These are phyloP conservation scores for Leptodermis oblonga DNA, from an alignment of 257 asterid genomes.

Conservation along the genomic window DNA sequence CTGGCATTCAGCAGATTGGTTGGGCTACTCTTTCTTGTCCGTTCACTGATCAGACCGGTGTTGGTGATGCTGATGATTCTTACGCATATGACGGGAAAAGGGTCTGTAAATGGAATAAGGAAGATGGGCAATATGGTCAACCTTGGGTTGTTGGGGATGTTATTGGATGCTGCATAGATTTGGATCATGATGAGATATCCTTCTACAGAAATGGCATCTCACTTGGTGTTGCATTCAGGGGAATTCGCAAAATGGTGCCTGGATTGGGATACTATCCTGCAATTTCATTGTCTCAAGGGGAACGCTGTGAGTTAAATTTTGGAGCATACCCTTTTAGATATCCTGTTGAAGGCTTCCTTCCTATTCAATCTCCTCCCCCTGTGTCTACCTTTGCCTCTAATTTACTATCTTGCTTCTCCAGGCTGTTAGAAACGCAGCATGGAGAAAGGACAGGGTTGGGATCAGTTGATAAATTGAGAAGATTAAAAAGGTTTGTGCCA, in stretches of 20 bases:
- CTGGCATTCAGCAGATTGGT: conserved; percentile 91
- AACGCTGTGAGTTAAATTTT: conserved; percentile 85
- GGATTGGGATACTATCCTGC: conserved; percentile 98
- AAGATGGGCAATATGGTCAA: conserved; percentile 76
- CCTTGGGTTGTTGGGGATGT: conserved; percentile 96
- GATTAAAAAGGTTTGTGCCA: conserved; percentile 75
- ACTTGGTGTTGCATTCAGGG: conserved; percentile 87
- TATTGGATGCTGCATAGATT: conserved; percentile 92
- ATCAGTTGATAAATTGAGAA: conserved; percentile 68
- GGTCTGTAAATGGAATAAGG: conserved; percentile 84
- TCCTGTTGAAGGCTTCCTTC: conserved; percentile 73
- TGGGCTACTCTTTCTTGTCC: conserved; percentile 92
- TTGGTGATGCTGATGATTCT: conserved; percentile 92
- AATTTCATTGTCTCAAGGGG: conserved; percentile 93
- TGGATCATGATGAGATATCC: conserved; percentile 66
- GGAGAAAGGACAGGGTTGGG: conserved; percentile 47
- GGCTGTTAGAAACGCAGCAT: conserved; percentile 65
- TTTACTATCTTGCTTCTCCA: conserved; percentile 66
- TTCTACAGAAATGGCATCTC: conserved; percentile 82
- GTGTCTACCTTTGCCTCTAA: conserved; percentile 36
- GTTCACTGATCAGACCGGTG: conserved; percentile 84
- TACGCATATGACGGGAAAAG: conserved; percentile 94
- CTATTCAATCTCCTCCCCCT: conserved; percentile 73
- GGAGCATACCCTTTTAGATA: conserved; percentile 79
- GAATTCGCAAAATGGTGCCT: conserved; percentile 89